phyloP scores from a whole-genome alignment of 352 stramenopile genomes.

The Phytophthora litchii region DNA sequence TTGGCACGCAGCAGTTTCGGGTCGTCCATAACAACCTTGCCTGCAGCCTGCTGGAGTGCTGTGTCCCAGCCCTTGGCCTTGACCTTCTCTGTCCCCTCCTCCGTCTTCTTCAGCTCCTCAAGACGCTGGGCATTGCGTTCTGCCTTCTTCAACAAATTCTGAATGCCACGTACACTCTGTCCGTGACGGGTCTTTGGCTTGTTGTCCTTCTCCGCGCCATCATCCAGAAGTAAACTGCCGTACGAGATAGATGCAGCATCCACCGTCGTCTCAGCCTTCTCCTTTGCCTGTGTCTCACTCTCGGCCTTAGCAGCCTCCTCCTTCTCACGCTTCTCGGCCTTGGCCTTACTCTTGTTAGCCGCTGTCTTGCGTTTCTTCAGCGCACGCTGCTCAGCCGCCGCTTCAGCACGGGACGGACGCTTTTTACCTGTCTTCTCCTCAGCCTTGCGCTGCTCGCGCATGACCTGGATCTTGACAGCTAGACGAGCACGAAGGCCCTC shows the following conservation, averaged over 20 bases:
- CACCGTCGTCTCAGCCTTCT: slow-evolving; percentile 18
- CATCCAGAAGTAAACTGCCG: slow-evolving; percentile 72
- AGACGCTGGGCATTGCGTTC: slow-evolving; percentile 77
- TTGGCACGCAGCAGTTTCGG: slow-evolving; percentile 80
- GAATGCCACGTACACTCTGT: slow-evolving; percentile 68
- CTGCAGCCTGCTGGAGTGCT: slow-evolving; percentile 73
- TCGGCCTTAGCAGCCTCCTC: slow-evolving; percentile 30
- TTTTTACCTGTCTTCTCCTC: slow-evolving; percentile 71
- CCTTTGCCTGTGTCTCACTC: slow-evolving; percentile 18
- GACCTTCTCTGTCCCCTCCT: slow-evolving; percentile 67
- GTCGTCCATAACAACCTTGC: slow-evolving; percentile 73
- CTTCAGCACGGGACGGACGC: slow-evolving; percentile 35
- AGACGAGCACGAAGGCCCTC: slow-evolving; percentile 74
- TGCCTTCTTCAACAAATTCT: slow-evolving; percentile 85
- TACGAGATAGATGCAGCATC: slow-evolving; percentile 66
- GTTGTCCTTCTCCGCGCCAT: slow-evolving; percentile 54
- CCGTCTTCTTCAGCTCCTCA: slow-evolving; percentile 81
- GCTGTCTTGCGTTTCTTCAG: slow-evolving; percentile 46
- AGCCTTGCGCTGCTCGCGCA: slow-evolving; percentile 76
- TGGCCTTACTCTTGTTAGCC: slow-evolving; percentile 68
- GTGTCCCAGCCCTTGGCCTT: slow-evolving; percentile 76
- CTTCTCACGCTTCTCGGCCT: slow-evolving; percentile 44
- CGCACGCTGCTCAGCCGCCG: slow-evolving; percentile 32
- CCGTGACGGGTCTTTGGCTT: slow-evolving; percentile 76
- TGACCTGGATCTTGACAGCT: slow-evolving; percentile 69